Evolutionary conservation across 2,329 filamentous ascomycete species (phyloP).

Genomic region (Ustulina deusta): DNA sequence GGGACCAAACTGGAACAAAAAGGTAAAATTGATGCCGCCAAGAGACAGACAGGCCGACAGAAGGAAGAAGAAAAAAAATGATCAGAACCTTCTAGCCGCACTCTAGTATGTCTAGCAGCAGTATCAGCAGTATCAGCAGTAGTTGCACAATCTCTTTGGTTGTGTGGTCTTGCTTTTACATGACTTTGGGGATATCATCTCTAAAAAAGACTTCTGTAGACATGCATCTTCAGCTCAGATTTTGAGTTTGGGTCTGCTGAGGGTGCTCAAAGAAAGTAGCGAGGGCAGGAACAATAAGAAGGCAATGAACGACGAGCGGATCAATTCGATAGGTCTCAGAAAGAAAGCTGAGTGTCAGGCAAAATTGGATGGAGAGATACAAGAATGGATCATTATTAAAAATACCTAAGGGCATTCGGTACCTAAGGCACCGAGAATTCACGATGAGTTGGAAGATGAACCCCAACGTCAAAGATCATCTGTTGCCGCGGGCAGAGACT

Average conservation of each 20-base stretch:
- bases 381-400: neutral
- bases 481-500: neutral
- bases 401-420: too few relatives aligned
- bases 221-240: neutral
- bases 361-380: neutral
- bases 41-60: constrained; percentile 10
- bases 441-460: constrained; percentile 6
- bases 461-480: neutral
- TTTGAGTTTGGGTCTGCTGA: neutral
- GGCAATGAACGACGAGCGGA: neutral
- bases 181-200: neutral
- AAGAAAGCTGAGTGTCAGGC: neutral
- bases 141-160: too few relatives aligned
- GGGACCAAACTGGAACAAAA: constrained; percentile 22
- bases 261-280: neutral
- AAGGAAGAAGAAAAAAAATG: constrained; percentile 8
- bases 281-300: neutral
- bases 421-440: neutral
- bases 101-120: too few relatives aligned
- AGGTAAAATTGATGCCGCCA: constrained; percentile 13
- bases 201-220: neutral
- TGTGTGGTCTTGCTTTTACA: too few relatives aligned
- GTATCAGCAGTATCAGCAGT: neutral
- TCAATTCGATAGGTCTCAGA: neutral
- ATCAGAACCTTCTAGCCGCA: constrained; percentile 23